Evolutionary conservation across 495 filamentous ascomycete genomes (phyloP).

Genomic region (Stereocaulon alpinum): DNA sequence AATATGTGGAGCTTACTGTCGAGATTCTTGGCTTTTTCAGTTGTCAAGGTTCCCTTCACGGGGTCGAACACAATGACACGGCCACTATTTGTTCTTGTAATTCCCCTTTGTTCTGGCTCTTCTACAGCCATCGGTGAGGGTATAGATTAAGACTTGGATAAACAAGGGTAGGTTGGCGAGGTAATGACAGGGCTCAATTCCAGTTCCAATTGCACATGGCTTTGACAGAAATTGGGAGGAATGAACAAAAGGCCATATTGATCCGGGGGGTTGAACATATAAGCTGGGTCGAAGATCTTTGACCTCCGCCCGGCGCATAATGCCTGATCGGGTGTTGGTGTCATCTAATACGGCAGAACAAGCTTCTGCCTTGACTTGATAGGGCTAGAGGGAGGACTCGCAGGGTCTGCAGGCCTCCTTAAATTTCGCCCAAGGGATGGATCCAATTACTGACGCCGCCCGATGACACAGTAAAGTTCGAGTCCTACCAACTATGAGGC

Average conservation of each 20-base stretch:
- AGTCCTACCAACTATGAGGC: background rate
- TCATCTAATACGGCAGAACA: background rate
- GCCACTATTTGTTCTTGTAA: slow-evolving; percentile 15
- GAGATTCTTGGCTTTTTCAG: slow-evolving; percentile 2
- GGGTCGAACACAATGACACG: slow-evolving; percentile 16
- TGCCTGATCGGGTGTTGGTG: background rate
- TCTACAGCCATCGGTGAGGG: background rate
- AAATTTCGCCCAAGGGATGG: background rate
- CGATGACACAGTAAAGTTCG: background rate
- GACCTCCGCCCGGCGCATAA: background rate
- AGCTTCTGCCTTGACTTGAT: background rate
- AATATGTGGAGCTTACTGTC: background rate
- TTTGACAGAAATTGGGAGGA: background rate
- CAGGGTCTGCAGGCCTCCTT: background rate
- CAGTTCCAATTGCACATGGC: background rate
- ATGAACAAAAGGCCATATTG: background rate
- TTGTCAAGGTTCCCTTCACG: slow-evolving; percentile 9
- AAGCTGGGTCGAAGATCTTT: background rate
- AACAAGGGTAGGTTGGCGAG: background rate
- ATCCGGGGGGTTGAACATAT: background rate
- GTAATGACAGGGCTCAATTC: background rate
- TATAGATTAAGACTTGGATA: background rate
- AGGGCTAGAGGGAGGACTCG: background rate
- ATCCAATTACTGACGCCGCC: too few species aligned
- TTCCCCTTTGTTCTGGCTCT: background rate